Base-by-base conservation (phyloP, 192 early-diverging fungal species). In the Backusella liffmaniae region DNA sequence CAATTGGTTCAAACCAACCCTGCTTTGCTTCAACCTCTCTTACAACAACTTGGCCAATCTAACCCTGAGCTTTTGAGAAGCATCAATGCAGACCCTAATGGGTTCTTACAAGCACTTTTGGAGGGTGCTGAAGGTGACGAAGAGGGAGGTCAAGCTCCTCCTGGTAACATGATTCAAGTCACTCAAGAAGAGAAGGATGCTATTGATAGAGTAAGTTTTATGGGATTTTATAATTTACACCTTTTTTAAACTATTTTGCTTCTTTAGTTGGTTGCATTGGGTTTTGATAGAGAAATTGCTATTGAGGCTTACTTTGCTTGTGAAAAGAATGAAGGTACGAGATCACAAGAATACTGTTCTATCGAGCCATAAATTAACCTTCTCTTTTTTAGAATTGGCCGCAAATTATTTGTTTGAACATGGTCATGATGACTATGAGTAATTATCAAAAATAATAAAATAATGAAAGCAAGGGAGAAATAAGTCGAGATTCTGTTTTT, bases 261-360 rank as follows among this genome's bases (percentile, higher is more conserved):
- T 34, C 37, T 44, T 7, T 82, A 91, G 91, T 79, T 99, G 76
- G 89, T 90, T 79, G 93, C 80, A 16, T 85, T 98, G 34, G 98
- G 98, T 6, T 98, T 99, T 80, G 90, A 92, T 72, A 87, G 94
- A 59, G 88, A 88, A 49, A 69, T 88, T 5, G 98, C 91, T 42
- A 90, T 97, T 72, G 94, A 98, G 84, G 98, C 98, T 32, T 99
- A 90, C 86, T 90, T 99, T 85, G 94, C 95, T 16, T 99, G 98
- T 80, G 98, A 99, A 73, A 97, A 96, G 83, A 96, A 98, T 84
- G 98, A 99, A 86, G 80, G 80, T 81, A 77, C 42, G 13, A 37
- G 8, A 69, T 23, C 26, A 36, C 26, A 26, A 65, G 32, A 32
- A 32, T 32, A 32, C 32, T 32, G 2, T 3, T 32, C 32, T 32